phyloP scores from a whole-genome alignment of 192 early-diverging fungal species.

The Obelidium mucronatum region DNA sequence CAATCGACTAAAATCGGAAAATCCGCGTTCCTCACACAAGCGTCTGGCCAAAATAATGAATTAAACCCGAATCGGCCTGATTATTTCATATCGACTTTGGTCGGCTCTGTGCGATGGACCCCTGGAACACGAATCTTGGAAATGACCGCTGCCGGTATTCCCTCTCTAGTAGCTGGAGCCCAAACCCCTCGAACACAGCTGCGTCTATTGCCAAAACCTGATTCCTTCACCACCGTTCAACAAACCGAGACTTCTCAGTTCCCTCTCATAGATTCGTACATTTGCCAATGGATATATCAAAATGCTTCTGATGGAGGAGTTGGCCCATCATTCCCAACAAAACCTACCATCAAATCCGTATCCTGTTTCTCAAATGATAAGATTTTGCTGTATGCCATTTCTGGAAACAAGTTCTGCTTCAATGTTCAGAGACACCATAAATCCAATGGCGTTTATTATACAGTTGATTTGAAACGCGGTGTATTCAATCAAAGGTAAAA shows the following conservation, averaged over 20 bases:
- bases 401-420: conserved; percentile 39
- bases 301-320: no score
- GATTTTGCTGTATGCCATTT: conserved; percentile 23
- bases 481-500: conserved; percentile 32
- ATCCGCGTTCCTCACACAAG: conserved; percentile 8
- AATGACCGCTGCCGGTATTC: neutral
- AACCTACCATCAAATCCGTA: conserved; percentile 18
- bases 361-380: conserved; percentile 8
- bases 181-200: no score
- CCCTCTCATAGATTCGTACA: conserved; percentile 33
- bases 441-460: conserved; percentile 43
- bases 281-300: conserved; percentile 14
- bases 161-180: no score
- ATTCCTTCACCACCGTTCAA: neutral
- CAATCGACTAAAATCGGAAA: conserved; percentile 43
- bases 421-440: conserved; percentile 39
- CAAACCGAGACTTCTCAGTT: conserved; percentile 1
- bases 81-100: conserved; percentile 42
- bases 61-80: neutral
- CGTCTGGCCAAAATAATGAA: neutral
- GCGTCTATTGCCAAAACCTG: no score
- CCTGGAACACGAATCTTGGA: neutral
- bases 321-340: neutral
- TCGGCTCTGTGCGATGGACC: conserved; percentile 15
- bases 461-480: conserved; percentile 26